Evolutionary conservation across 345 rosid genomes (phyloP).

Genomic region (Gossypium raimondii): DNA sequence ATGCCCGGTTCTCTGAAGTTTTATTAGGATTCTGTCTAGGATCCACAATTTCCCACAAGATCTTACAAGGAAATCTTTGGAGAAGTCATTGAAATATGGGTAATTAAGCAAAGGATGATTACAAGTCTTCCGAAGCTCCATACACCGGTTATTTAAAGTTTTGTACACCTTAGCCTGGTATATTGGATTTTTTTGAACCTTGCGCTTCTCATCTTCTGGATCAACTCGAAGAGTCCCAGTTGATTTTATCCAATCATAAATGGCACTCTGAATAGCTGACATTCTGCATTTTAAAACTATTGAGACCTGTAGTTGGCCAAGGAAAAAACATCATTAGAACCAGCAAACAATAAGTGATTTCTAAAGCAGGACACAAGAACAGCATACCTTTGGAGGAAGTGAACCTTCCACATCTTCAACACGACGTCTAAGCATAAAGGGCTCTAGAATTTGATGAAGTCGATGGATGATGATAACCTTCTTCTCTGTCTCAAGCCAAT

Average conservation of each 20-base stretch:
- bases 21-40: constrained; percentile 86
- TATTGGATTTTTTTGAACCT: constrained; percentile 67
- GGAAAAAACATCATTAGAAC: constrained; percentile 26
- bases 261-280: constrained; percentile 95
- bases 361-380: constrained; percentile 3
- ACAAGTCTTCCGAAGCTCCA: constrained; percentile 97
- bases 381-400: constrained; percentile 96
- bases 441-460: constrained; percentile 99
- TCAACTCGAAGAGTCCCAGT: constrained; percentile 96
- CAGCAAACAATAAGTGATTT: constrained; percentile 13
- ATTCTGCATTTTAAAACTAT: constrained; percentile 90
- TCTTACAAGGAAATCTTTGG: constrained; percentile 88
- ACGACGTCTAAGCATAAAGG: constrained; percentile 99
- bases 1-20: constrained; percentile 92
- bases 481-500: constrained; percentile 99
- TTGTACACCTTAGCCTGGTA: constrained; percentile 74
- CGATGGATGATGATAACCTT: constrained; percentile 97
- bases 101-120: constrained; percentile 98
- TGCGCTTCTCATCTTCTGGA: constrained; percentile 87
- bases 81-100: constrained; percentile 81
- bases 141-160: constrained; percentile 90
- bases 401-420: constrained; percentile 99
- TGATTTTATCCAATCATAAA: constrained; percentile 98
- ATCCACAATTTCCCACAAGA: constrained; percentile 99
- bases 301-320: constrained; percentile 57